Base-by-base conservation (phyloP, 345 rosid species). In the Physaria fendleri region DNA sequence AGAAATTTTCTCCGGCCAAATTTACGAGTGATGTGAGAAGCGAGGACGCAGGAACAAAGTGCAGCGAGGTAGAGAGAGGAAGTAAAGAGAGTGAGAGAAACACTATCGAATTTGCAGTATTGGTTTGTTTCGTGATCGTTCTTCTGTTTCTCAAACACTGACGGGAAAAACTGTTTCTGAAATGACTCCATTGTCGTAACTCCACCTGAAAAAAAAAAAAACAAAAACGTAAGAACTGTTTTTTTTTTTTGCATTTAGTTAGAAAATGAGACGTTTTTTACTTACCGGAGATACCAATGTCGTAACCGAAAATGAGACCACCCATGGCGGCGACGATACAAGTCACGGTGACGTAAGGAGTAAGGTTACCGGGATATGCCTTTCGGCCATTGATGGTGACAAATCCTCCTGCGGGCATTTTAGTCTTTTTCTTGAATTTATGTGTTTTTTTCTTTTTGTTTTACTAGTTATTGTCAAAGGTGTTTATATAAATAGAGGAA, bases 271-370 rank as follows among this genome's bases (percentile, higher is more conserved):
- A 2, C 10, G n/a, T n/a, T n/a, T n/a, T n/a, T n/a, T n/a, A n/a
- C 33, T 35, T 35, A 35, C 97, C 95, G 18, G 97, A 86, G 62
- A 90, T 90, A 3, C 97, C 97, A 45, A 89, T 81, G 63, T 89
- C 97, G 71, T 89, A 89, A 33, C 97, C 97, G 67, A 90, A 90
- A 72, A 90, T 90, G 71, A 90, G 77, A 64, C 97, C 97, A 2
- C 97, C 97, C 97, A 87, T 90, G 77, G 84, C 86, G 2, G 95
- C 97, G 17, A 90, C 80, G 7, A 90, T 63, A 65, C 97, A 90
- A 5, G 97, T 84, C 23, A 80, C 73, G n/a, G 62, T 48, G 41
- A 90, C 97, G 56, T 43, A 86, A 2, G 50, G 76, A 2, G 97
- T 89, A 2, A 89, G 85, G 3, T 79, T 85, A 8, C 97, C 97